Evolutionary conservation across 192 early-diverging fungal species (phyloP).

Genomic region (Mycoemilia scoparia): DNA sequence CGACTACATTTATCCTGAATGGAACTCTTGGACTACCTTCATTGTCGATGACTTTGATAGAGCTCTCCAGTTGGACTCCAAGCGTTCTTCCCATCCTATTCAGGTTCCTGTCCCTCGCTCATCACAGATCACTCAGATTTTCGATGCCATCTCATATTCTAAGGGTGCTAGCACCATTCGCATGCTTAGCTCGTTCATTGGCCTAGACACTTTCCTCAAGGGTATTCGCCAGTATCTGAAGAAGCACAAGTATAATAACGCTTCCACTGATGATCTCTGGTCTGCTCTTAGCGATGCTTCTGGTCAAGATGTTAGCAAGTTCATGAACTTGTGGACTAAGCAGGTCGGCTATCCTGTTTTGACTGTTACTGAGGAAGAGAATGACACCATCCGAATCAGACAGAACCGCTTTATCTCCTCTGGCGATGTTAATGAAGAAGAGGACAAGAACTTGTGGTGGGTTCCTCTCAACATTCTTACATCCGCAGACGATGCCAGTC

Average conservation of each 20-base stretch:
- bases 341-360: slow-evolving; percentile 76
- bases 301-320: slow-evolving; percentile 56
- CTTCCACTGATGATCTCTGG: slow-evolving; percentile 82
- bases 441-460: slow-evolving; percentile 71
- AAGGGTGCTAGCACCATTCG: slow-evolving; percentile 90
- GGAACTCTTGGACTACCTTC: slow-evolving; percentile 83
- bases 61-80: slow-evolving; percentile 60
- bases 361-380: slow-evolving; percentile 36
- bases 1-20: slow-evolving; percentile 82
- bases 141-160: slow-evolving; percentile 79
- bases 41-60: slow-evolving; percentile 55
- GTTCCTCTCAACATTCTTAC: slow-evolving; percentile 54
- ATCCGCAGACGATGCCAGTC: slow-evolving; percentile 8
- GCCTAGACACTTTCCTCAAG: slow-evolving; percentile 45
- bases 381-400: slow-evolving; percentile 32
- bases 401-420: slow-evolving; percentile 70
- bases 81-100: slow-evolving; percentile 82
- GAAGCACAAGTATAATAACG: slow-evolving; percentile 68
- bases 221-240: slow-evolving; percentile 62
- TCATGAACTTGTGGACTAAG: slow-evolving; percentile 81
- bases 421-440: slow-evolving; percentile 54
- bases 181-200: slow-evolving; percentile 68
- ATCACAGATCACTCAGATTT: slow-evolving; percentile 82
- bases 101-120: slow-evolving; percentile 72
- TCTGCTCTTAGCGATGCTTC: slow-evolving; percentile 54